Percentiles rank a stretch among this genome's conserved stretches.
These are phyloP conservation scores for Phytophthora gonapodyides DNA, from an alignment of 352 stramenopile genomes.

Conservation along the genomic window DNA sequence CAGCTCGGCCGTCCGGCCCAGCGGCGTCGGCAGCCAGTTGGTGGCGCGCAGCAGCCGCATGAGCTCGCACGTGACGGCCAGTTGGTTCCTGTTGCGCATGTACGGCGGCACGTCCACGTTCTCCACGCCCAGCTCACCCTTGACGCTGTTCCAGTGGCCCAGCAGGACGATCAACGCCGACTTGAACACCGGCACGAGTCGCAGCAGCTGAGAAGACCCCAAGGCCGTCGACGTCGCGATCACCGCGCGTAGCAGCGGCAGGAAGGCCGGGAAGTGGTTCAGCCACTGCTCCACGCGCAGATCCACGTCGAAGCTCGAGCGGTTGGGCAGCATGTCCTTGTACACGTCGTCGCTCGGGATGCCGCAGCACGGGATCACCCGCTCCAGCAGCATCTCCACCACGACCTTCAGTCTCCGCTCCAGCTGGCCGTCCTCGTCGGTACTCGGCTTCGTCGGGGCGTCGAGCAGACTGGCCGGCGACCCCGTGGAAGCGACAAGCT, in stretches of 20 bases:
- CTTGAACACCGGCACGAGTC: constrained; percentile 77
- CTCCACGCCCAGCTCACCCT: constrained; percentile 60
- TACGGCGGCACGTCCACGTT: constrained; percentile 84
- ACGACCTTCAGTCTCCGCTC: constrained; percentile 62
- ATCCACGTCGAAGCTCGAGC: constrained; percentile 82
- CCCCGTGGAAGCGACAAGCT: constrained; percentile 43
- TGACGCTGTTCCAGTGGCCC: constrained; percentile 85
- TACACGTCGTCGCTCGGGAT: constrained; percentile 80
- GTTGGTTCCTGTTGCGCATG: constrained; percentile 76
- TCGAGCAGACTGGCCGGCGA: constrained; percentile 22
- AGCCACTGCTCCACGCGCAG: constrained; percentile 84
- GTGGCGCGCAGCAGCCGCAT: constrained; percentile 62
- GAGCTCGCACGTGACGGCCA: constrained; percentile 67
- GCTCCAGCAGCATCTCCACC: constrained; percentile 75
- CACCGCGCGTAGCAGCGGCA: constrained; percentile 56
- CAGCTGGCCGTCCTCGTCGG: constrained; percentile 37
- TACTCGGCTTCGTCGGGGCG: constrained; percentile 5
- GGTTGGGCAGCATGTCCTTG: constrained; percentile 83
- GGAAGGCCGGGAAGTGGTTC: constrained; percentile 78
- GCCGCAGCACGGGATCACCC: constrained; percentile 75
- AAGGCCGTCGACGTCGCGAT: constrained; percentile 47
- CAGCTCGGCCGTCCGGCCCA: constrained; percentile 60
- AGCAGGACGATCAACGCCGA: constrained; percentile 73
- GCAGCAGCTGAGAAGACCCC: constrained; percentile 49
- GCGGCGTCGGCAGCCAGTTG: constrained; percentile 59